Percentiles rank a stretch among this genome's conserved stretches.
Evolutionary conservation across 371 early-diverging fungal genomes (phyloP).

Genomic region (Mortierella sp.): DNA sequence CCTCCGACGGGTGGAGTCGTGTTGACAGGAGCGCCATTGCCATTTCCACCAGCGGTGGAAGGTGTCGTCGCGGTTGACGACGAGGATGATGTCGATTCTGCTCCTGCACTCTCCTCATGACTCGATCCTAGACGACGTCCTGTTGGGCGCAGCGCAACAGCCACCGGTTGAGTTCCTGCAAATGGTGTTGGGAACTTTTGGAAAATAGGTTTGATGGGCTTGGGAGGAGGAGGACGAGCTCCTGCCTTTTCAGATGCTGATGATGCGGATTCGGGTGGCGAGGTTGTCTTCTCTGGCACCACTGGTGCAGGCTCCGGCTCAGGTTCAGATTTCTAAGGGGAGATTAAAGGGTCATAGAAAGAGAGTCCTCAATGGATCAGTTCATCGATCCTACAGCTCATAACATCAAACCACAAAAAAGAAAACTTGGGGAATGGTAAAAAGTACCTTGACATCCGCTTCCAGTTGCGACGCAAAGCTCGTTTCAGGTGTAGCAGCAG

Average conservation of each 20-base stretch:
- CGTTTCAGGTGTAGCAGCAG: slow-evolving; percentile 29
- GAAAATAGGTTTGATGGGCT: slow-evolving; percentile 73
- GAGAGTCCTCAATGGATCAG: too few species aligned
- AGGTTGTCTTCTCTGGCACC: too few species aligned
- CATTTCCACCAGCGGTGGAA: slow-evolving; percentile 39
- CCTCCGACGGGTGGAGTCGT: slow-evolving; percentile 65
- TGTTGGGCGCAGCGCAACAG: slow-evolving; percentile 54
- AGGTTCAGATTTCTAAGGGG: too few species aligned
- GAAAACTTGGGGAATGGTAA: too few species aligned
- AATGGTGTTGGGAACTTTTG: slow-evolving; percentile 73
- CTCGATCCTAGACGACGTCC: slow-evolving; percentile 48
- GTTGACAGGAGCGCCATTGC: too few species aligned
- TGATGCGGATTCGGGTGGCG: slow-evolving; percentile 14
- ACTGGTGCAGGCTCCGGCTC: too few species aligned
- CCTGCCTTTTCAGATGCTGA: slow-evolving; percentile 37
- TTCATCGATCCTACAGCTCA: too few species aligned
- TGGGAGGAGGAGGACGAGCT: slow-evolving; percentile 62
- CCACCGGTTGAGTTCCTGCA: slow-evolving; percentile 57
- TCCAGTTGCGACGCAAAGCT: slow-evolving; percentile 49
- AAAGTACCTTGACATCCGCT: slow-evolving; percentile 52
- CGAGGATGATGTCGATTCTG: slow-evolving; percentile 25
- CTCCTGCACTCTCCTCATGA: slow-evolving; percentile 38
- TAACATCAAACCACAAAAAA: too few species aligned
- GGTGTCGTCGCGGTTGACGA: slow-evolving; percentile 21
- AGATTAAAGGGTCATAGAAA: too few species aligned